phyloP scores from a whole-genome alignment of 257 asterid species.

The Sherardia arvensis region DNA sequence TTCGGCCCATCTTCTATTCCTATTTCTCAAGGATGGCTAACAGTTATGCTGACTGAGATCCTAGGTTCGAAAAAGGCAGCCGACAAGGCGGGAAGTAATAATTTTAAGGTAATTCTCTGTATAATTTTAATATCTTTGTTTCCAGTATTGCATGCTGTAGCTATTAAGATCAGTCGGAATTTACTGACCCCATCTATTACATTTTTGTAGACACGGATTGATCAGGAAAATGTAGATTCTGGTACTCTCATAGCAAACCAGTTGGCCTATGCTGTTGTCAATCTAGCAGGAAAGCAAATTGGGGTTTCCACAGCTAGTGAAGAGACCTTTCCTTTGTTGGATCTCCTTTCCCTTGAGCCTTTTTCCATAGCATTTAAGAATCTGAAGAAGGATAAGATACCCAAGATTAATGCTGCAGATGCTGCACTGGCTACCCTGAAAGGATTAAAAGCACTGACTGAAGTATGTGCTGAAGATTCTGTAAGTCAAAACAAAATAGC shows the following conservation, averaged over 20 bases:
- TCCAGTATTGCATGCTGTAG: background rate
- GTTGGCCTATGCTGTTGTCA: slow-evolving; percentile 79
- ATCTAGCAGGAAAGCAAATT: slow-evolving; percentile 77
- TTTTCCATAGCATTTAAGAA: slow-evolving; percentile 62
- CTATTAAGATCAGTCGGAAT: background rate
- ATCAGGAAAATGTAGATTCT: slow-evolving; percentile 66
- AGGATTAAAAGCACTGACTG: slow-evolving; percentile 90
- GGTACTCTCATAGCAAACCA: slow-evolving; percentile 80
- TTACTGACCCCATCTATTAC: slow-evolving; percentile 8
- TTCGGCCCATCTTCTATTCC: slow-evolving; percentile 89
- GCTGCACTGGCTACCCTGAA: slow-evolving; percentile 85
- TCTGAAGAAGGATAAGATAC: slow-evolving; percentile 66
- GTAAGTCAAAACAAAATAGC: slow-evolving; percentile 50
- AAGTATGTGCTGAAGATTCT: slow-evolving; percentile 78
- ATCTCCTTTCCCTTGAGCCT: slow-evolving; percentile 80
- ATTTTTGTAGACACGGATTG: slow-evolving; percentile 84
- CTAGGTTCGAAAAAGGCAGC: slow-evolving; percentile 53
- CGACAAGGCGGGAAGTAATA: slow-evolving; percentile 46
- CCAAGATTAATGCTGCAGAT: slow-evolving; percentile 77
- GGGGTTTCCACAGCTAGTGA: slow-evolving; percentile 56
- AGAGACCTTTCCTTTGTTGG: slow-evolving; percentile 65
- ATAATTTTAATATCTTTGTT: slow-evolving; percentile 10
- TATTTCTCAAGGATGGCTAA: slow-evolving; percentile 96
- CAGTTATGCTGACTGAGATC: slow-evolving; percentile 59
- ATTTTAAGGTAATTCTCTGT: slow-evolving; percentile 57